Percentiles rank a stretch among this genome's conserved stretches.
These are phyloP conservation scores for Eucalyptus grandis DNA, from an alignment of 345 rosid genomes.

Conservation along the genomic window DNA sequence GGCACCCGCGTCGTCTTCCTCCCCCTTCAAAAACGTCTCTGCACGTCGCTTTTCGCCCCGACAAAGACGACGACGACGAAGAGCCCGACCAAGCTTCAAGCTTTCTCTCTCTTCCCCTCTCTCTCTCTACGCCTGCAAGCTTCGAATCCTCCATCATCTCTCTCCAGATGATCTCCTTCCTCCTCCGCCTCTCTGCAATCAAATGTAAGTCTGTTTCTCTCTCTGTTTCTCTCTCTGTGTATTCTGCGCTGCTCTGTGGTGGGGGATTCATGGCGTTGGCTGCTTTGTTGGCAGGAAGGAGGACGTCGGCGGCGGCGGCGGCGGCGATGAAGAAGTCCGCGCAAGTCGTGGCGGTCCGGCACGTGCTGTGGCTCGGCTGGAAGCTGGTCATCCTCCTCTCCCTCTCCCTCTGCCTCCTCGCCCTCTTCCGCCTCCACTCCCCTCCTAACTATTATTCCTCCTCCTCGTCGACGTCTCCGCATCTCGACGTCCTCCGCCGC, in stretches of 20 bases:
- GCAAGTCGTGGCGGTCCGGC: constrained; percentile 9
- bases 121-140: background rate
- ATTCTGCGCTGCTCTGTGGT: background rate
- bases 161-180: background rate
- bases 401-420: constrained; percentile 31
- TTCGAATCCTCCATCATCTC: background rate
- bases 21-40: background rate
- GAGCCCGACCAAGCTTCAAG: background rate
- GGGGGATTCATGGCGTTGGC: background rate
- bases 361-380: constrained; percentile 47
- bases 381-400: constrained; percentile 47
- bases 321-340: constrained; percentile 36
- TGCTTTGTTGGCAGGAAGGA: background rate
- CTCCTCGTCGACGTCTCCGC: background rate
- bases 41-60: background rate
- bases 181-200: background rate
- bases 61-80: background rate
- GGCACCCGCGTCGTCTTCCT: background rate
- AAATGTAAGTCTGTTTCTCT: background rate
- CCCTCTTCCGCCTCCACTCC: constrained; percentile 36
- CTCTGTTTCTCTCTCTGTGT: background rate
- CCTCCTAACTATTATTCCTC: background rate
- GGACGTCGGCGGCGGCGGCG: background rate
- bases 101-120: background rate
- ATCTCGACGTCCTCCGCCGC: background rate